phyloP scores from a whole-genome alignment of 139 green algal genomes.

The Spirogloea muscicola region DNA sequence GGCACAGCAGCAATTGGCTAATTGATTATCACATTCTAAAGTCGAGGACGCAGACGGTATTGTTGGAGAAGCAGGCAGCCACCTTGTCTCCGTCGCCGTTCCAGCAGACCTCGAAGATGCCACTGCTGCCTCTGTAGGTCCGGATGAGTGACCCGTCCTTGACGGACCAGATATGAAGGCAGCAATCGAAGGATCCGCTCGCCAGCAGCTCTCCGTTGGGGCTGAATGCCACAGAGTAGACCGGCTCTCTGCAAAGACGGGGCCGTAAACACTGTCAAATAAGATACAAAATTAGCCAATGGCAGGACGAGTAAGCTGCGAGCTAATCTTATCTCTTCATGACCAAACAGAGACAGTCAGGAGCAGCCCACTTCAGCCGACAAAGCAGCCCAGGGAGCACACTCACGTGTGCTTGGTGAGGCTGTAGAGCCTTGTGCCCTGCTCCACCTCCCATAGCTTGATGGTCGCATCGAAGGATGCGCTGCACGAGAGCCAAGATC shows the following conservation, averaged over 20 bases:
- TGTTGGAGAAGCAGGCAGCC: conserved; percentile 73
- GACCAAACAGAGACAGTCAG: too few relatives aligned
- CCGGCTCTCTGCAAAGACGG: conserved; percentile 55
- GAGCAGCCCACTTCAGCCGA: too few relatives aligned
- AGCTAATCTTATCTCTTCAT: too few relatives aligned
- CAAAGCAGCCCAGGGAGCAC: not conserved
- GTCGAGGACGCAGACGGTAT: conserved; percentile 70
- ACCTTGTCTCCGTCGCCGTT: conserved; percentile 65
- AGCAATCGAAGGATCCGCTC: conserved; percentile 72
- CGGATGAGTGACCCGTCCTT: conserved; percentile 63
- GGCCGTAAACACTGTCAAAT: too few relatives aligned
- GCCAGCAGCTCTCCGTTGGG: conserved; percentile 74
- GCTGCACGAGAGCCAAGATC: conserved; percentile 9
- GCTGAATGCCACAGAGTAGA: conserved; percentile 80
- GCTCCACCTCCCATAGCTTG: conserved; percentile 80
- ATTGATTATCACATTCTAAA: conserved; percentile 53
- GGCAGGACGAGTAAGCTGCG: too few relatives aligned
- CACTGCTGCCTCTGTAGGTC: conserved; percentile 63
- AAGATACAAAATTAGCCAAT: too few relatives aligned
- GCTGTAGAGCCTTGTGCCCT: conserved; percentile 59
- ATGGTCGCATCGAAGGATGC: conserved; percentile 81
- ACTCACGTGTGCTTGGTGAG: conserved; percentile 59
- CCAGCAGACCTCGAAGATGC: conserved; percentile 86
- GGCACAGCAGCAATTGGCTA: too few relatives aligned
- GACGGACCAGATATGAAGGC: conserved; percentile 73